Conservation (phyloP, 768 basidiomycete species). For the Paxillus involutus region DNA sequence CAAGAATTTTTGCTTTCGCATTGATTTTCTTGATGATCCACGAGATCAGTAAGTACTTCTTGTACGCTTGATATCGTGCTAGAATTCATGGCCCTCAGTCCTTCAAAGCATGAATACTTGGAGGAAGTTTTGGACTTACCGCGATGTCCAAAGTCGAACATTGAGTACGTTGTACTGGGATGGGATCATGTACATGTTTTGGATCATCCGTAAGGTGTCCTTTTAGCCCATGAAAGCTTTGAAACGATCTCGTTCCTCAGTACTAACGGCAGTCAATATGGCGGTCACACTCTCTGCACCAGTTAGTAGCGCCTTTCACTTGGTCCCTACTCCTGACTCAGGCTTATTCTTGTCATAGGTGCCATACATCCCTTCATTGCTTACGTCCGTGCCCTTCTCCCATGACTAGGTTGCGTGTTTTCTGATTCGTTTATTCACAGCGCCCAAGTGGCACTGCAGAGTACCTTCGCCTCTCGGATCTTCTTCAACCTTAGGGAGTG, state of each 20-base stretch:
- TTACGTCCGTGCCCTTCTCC: conserved; percentile 16
- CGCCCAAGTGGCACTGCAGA: conserved; percentile 27
- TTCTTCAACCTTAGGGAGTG: conserved; percentile 27
- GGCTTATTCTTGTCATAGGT: conserved; percentile 4
- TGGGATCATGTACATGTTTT: conserved; percentile 27
- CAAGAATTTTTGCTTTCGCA: conserved; percentile 11
- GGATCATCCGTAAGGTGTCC: conserved; percentile 15
- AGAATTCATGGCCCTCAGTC: conserved; percentile 10
- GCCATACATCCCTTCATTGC: conserved; percentile 12
- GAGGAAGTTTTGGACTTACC: conserved; percentile 24
- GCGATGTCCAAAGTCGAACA: conserved; percentile 10
- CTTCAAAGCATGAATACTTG: conserved; percentile 25
- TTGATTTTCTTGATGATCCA: conserved; percentile 16
- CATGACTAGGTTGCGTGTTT: background rate
- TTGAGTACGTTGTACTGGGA: conserved; percentile 27
- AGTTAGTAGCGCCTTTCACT: conserved; percentile 8
- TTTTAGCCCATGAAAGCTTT: background rate
- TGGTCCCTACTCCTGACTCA: background rate
- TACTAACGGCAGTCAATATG: conserved; percentile 15
- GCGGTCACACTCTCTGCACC: conserved; percentile 16
- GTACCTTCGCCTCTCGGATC: conserved; percentile 26
- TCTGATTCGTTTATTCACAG: conserved; percentile 14
- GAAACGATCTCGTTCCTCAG: background rate
- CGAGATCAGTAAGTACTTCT: conserved; percentile 18
- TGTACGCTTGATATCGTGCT: background rate